Base-by-base conservation (phyloP, 1,284 basidiomycete genomes). In the Boletus hoseneyae region DNA sequence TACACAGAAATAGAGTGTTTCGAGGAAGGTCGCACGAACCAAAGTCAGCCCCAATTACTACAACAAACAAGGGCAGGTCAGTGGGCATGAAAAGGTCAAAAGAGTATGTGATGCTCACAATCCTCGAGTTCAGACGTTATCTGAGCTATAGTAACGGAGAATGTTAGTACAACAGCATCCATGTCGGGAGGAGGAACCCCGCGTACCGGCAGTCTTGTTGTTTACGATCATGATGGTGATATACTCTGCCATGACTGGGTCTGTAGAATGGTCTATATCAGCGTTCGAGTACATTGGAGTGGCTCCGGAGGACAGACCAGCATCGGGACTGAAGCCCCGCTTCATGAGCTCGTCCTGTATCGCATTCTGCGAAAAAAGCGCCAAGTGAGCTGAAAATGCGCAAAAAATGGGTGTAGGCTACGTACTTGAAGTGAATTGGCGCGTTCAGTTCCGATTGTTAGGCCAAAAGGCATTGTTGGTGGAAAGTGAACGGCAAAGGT, bases 181-280 rank as follows among this genome's bases (percentile, higher is more conserved):
- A 34, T 15, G 30, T 8, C 25, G 15, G 21, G 32, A 25, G 33
- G 1, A 42, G 30, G 19, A 40, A 32, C 21, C 16, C 35, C 16
- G 38, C 84, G 34, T 57, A 88, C 89, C 81, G 58, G 83, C 69
- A 50, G 86, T 86, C 74, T 93, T 93, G 70, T 90, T 88, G 67
- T 93, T 93, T 54, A 92, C 91, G 43, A 93, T 80, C 90, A 93
- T 92, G 56, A 93, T 93, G 19, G 89, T 89, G 54, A 92, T 90
- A 63, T 91, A 93, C 67, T 93, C 90, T 6, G 89, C 87, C 90
- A 92, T 92, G 57, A 90, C 87, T n/a, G 82, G 78, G 67, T 93
- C 90, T 87, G 53, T 7, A 48, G 53, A 42, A 51, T 43, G 11
- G 9, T 27, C 15, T 21, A 6, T 7, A 38, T 62, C 19, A 60